Conservation (phyloP, 75 land plant species). For the Pinus taeda region DNA sequence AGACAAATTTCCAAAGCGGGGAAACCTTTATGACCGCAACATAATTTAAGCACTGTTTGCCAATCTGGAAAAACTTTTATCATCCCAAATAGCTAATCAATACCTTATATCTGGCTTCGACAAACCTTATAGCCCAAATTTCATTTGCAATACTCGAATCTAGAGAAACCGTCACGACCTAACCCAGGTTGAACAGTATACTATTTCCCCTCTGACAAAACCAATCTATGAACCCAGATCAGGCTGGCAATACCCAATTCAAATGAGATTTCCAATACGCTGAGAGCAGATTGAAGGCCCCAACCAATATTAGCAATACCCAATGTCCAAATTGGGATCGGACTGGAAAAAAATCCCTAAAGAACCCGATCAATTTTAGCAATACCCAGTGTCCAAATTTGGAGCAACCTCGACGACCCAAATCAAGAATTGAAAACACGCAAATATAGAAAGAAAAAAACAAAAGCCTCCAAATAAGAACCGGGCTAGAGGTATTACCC, state of each 20-base stretch:
- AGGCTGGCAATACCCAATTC: neutral
- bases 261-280: neutral
- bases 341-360: too few relatives aligned
- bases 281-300: neutral
- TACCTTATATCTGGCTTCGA: neutral
- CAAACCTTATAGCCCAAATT: too few relatives aligned
- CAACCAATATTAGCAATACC: neutral
- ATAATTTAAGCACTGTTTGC: neutral
- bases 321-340: neutral
- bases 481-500: constrained; percentile 17
- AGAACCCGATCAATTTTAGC: neutral
- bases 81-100: neutral
- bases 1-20: too few relatives aligned
- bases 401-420: neutral
- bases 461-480: neutral
- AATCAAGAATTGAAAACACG: neutral
- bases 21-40: too few relatives aligned
- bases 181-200: too few relatives aligned
- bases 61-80: neutral
- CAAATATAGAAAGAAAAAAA: neutral
- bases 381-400: neutral
- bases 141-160: too few relatives aligned
- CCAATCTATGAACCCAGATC: neutral
- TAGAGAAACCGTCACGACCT: too few relatives aligned
- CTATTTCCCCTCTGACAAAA: neutral